These are phyloP conservation scores for Auriscalpium orientale DNA, from an alignment of 768 basidiomycete species.

Conservation along the genomic window DNA sequence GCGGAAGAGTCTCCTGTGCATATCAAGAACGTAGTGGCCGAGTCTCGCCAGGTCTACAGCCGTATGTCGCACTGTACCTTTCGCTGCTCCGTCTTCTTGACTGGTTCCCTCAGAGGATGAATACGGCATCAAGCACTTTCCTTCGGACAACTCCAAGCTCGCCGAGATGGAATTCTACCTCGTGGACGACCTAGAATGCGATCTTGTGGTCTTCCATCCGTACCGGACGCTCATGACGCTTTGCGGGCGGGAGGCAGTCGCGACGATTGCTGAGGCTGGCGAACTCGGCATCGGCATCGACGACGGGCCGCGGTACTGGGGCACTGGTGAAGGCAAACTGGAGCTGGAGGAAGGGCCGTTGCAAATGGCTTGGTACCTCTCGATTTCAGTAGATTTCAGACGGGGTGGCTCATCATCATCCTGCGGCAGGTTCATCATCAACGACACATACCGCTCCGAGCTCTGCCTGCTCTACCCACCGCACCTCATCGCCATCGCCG, in stretches of 20 bases:
- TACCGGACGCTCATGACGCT: constrained; percentile 83
- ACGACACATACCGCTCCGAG: constrained; percentile 92
- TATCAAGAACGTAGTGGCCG: constrained; percentile 85
- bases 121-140: constrained; percentile 72
- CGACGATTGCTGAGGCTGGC: constrained; percentile 47
- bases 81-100: not conserved
- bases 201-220: constrained; percentile 87
- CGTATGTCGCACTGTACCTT: constrained; percentile 33
- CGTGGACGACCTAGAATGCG: constrained; percentile 93
- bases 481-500: constrained; percentile 87
- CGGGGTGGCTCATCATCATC: not conserved
- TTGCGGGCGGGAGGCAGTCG: constrained; percentile 51
- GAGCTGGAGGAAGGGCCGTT: constrained; percentile 70
- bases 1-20: constrained; percentile 94
- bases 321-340: constrained; percentile 70
- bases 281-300: constrained; percentile 48
- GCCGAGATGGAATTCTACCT: constrained; percentile 99
- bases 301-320: constrained; percentile 65
- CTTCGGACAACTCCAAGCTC: constrained; percentile 81
- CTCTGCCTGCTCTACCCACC: constrained; percentile 93
- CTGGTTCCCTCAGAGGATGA: constrained; percentile 39
- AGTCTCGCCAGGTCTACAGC: constrained; percentile 71
- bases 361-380: constrained; percentile 82
- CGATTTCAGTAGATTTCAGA: not conserved
- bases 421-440: constrained; percentile 78